Conservation (phyloP, 306 rosid genomes). For the Dalbergia cultrata region DNA sequence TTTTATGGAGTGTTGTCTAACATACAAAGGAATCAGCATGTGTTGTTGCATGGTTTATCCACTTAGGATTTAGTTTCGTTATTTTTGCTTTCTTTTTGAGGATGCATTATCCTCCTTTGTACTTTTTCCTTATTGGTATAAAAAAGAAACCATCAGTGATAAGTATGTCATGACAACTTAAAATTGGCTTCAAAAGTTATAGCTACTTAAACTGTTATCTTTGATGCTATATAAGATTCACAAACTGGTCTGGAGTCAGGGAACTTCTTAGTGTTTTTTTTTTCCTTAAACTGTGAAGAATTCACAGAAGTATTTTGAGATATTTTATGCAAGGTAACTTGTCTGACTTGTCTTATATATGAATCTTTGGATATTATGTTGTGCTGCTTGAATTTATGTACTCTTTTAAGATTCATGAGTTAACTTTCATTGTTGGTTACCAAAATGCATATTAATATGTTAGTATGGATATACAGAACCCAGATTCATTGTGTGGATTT, state of each 20-base stretch:
- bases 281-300: slow-evolving; percentile 9
- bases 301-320: slow-evolving; percentile 3
- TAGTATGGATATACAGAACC: neutral
- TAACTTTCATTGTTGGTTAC: slow-evolving; percentile 11
- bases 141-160: too few relatives aligned
- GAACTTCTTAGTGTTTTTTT: neutral
- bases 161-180: neutral
- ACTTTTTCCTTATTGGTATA: too few relatives aligned
- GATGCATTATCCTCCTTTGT: too few relatives aligned
- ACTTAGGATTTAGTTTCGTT: too few relatives aligned
- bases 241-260: slow-evolving; percentile 11
- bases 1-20: too few relatives aligned
- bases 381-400: neutral
- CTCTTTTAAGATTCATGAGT: neutral
- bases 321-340: slow-evolving; percentile 6
- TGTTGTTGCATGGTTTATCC: too few relatives aligned
- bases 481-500: slow-evolving; percentile 1
- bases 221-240: slow-evolving; percentile 2
- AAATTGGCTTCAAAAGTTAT: slow-evolving; percentile 3
- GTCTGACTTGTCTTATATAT: neutral
- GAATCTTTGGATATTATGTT: slow-evolving; percentile 22
- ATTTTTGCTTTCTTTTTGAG: too few relatives aligned
- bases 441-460: slow-evolving; percentile 10
- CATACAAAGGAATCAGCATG: too few relatives aligned
- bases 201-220: neutral